Conservation (phyloP, 768 basidiomycete genomes). For the Butyriboletus loyo region DNA sequence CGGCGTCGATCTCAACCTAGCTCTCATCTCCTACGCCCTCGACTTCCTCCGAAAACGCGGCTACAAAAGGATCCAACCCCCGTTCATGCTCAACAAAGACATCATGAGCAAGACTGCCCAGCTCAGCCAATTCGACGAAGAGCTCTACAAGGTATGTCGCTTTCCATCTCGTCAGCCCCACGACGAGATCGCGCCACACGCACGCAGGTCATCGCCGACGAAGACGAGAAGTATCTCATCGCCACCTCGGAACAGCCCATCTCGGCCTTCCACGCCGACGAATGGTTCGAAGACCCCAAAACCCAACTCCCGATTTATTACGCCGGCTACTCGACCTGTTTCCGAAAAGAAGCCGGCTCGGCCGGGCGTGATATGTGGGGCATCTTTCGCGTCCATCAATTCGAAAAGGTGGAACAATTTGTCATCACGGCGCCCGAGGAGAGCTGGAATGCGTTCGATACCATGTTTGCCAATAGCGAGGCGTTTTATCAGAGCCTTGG, state of each 20-base stretch:
- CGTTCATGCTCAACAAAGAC: constrained; percentile 98
- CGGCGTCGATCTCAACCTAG: constrained; percentile 96
- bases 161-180: neutral
- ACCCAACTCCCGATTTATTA: constrained; percentile 90
- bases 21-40: constrained; percentile 89
- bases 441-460: constrained; percentile 92
- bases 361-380: constrained; percentile 99
- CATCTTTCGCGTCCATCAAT: constrained; percentile 99
- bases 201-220: constrained; percentile 72
- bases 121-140: constrained; percentile 97
- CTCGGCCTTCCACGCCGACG: constrained; percentile 91
- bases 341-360: constrained; percentile 98
- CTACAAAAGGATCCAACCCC: constrained; percentile 94
- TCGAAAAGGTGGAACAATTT: constrained; percentile 98
- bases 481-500: constrained; percentile 96
- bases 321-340: constrained; percentile 91
- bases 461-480: constrained; percentile 87
- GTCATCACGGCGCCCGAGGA: constrained; percentile 91
- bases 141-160: constrained; percentile 81
- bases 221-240: constrained; percentile 98
- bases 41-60: constrained; percentile 81
- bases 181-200: neutral
- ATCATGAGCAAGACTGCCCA: constrained; percentile 98
- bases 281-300: constrained; percentile 95
- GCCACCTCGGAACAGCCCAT: constrained; percentile 99